Conservation (phyloP, 192 early-diverging fungal species). For the Geranomyces michiganensis region DNA sequence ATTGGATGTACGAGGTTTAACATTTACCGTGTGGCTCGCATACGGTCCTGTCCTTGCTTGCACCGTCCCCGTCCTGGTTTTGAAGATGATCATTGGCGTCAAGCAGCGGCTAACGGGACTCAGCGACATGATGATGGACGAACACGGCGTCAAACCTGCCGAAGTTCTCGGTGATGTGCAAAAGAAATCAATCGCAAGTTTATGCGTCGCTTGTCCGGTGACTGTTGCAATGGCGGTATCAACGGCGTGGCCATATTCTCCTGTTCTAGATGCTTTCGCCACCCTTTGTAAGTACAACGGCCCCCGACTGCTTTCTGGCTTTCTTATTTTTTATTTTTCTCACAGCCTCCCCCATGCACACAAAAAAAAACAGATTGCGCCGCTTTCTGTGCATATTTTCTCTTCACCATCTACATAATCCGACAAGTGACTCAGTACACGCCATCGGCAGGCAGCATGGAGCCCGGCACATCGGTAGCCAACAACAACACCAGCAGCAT, state of each 20-base stretch:
- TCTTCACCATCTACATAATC: background rate
- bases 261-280: background rate
- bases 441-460: background rate
- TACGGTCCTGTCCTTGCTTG: background rate
- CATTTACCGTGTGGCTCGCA: background rate
- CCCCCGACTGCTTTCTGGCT: background rate
- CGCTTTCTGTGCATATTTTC: background rate
- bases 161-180: background rate
- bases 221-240: background rate
- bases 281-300: background rate
- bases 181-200: background rate
- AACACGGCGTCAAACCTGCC: background rate
- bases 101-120: background rate
- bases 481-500: too few species aligned
- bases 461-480: too few species aligned
- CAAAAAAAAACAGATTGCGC: background rate
- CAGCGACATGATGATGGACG: background rate
- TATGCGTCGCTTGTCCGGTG: background rate
- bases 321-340: background rate
- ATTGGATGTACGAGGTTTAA: background rate
- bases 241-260: background rate
- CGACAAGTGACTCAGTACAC: background rate
- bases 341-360: too few species aligned
- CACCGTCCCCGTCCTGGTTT: background rate
- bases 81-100: background rate